phyloP scores from a whole-genome alignment of 129 eudicot species.

The Oenanthe sinensis region DNA sequence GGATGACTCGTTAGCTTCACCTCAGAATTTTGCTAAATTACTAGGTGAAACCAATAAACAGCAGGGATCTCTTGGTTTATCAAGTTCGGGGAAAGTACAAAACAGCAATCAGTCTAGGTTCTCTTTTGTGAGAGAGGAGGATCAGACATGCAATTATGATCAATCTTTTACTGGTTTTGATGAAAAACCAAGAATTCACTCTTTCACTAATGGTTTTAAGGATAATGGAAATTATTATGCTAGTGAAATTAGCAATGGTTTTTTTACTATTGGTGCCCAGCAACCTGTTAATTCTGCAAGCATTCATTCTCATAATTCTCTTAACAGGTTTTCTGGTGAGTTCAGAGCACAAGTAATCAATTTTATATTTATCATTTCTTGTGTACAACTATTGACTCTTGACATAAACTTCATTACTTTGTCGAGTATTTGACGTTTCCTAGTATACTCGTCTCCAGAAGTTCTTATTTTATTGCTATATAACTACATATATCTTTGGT shows the following conservation, averaged over 20 bases:
- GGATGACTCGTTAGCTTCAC: constrained; percentile 81
- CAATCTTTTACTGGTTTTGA: constrained; percentile 30
- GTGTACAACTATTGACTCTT: background rate
- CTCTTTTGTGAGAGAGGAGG: constrained; percentile 92
- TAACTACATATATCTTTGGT: background rate
- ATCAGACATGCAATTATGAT: constrained; percentile 33
- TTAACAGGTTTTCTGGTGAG: constrained; percentile 53
- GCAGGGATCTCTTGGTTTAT: constrained; percentile 36
- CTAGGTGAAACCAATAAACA: constrained; percentile 59
- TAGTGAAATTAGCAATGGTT: constrained; percentile 40
- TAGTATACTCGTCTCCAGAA: background rate
- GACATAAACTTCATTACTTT: background rate
- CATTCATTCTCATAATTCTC: constrained; percentile 30
- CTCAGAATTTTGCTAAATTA: constrained; percentile 66
- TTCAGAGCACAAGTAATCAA: background rate
- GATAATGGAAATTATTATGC: constrained; percentile 31
- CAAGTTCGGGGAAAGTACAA: constrained; percentile 52
- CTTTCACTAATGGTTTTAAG: constrained; percentile 25
- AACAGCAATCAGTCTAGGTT: constrained; percentile 75
- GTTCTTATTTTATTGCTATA: background rate
- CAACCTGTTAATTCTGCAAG: constrained; percentile 38
- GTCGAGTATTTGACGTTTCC: background rate
- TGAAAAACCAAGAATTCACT: constrained; percentile 16
- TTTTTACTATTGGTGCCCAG: constrained; percentile 33
- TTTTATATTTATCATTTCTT: background rate